Base-by-base conservation (phyloP, 148 eudicot species). In the Rhododendron henanense region DNA sequence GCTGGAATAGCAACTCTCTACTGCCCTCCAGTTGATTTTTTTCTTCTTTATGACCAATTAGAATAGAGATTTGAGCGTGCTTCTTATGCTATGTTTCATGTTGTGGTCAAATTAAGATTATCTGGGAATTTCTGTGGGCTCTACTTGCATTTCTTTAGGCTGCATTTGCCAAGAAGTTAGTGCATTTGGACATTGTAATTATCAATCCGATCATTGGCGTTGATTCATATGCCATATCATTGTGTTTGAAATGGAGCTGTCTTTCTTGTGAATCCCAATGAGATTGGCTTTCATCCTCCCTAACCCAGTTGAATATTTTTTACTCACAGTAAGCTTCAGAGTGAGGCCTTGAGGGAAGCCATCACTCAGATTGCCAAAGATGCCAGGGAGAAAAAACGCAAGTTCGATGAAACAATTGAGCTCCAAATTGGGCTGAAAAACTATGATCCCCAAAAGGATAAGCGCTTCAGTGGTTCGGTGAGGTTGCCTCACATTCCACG, bases 391-490 rank as follows among this genome's bases (percentile, higher is more conserved):
- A 94, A 93, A 82, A 85, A 89, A 10, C 88, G 95, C 41, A 92
- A 92, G 39, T 94, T 94, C 81, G 85, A 86, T 1, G 94, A 94
- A 87, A 93, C 98, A 0, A 85, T 94, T 89, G 98, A 94, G 88
- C 98, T 94, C 65, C 98, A 94, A 88, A 94, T 94, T 89, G 98
- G 98, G 11, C 84, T 94, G 69, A 94, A 94, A 89, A 94, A 94
- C 83, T 94, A 94, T 77, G 98, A 94, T 69, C 98, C 98, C 44
- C 98, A 94, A 80, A 94, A 94, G 91, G 98, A 94, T 83, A 94
- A 94, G 90, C 98, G 98, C 90, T 94, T 94, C 92, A 94, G 98
- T 89, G 98, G 98, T 19, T 92, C 98, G 0, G 98, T 94, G 25
- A 94, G 91, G 90, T 87, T 94, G 90, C 95, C 98, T 45, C 94